These are phyloP conservation scores for Hamigera avellanea DNA, from an alignment of 495 filamentous ascomycete genomes.

Conservation along the genomic window DNA sequence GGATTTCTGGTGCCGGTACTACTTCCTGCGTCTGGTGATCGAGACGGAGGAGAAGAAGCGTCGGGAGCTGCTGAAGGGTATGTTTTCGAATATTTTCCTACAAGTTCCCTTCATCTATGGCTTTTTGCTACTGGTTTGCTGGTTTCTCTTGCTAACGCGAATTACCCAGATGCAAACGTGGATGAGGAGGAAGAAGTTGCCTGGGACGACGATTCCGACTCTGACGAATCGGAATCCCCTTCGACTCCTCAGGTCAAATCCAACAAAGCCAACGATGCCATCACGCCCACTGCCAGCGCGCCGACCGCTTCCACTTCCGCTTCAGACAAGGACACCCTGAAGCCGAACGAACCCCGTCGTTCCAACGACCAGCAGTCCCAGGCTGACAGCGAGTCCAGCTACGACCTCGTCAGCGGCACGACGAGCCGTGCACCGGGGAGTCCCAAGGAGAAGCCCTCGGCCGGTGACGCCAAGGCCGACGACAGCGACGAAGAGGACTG, in stretches of 20 bases:
- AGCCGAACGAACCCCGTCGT: conserved; percentile 55
- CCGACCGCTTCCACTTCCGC: conserved; percentile 13
- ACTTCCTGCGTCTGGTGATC: conserved; percentile 86
- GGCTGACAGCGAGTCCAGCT: conserved; percentile 83
- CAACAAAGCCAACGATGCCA: conserved; percentile 9
- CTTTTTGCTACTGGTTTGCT: conserved; percentile 4
- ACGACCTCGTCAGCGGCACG: conserved; percentile 82
- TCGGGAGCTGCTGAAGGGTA: conserved; percentile 87
- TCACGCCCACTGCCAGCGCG: conserved; percentile 17
- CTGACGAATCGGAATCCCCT: conserved; percentile 38
- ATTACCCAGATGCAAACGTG: conserved; percentile 42
- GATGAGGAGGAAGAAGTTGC: conserved; percentile 66
- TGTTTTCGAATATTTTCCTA: too few species aligned
- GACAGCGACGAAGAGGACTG: conserved; percentile 69
- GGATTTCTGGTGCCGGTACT: conserved; percentile 91
- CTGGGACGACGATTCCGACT: conserved; percentile 76
- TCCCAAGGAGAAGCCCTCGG: conserved; percentile 52
- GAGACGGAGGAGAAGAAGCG: conserved; percentile 91
- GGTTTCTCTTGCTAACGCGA: conserved; percentile 8
- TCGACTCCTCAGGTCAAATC: conserved; percentile 35
- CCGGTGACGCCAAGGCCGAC: conserved; percentile 40
- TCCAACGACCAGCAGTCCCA: conserved; percentile 80
- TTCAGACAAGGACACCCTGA: conserved; percentile 29
- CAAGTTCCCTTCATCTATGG: too few species aligned
- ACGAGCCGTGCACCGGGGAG: conserved; percentile 68